Evolutionary conservation across 2,329 filamentous ascomycete genomes (phyloP), one percentile per base, ranked within the genome.

Genomic region (Myriosclerotinia curreyana): DNA sequence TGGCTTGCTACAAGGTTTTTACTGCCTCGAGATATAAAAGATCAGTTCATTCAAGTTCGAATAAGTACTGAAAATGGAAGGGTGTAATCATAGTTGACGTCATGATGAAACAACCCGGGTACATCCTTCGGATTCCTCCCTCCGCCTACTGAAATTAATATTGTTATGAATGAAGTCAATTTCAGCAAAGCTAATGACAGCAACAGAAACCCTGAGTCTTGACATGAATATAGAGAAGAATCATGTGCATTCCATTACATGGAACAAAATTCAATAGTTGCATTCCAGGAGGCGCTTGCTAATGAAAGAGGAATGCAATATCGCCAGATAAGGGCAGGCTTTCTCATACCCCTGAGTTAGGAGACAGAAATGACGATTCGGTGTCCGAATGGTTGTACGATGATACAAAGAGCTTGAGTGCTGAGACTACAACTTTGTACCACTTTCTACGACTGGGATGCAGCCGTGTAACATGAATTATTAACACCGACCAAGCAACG

Each of bases 81-180:
- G 20, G 54, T 34, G 14, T 20, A 14, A 49, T 17, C 34, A 17
- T 17, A 17, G 17, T 46, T 17, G 25, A 31, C 25, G 25, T 15
- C 17, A 46, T 31, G 11, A 46, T 56, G 54, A 48, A 36, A 58
- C 42, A 28, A 20, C 28, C 14, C 4, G n/a, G 5, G 1, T 8
- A 22, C n/a, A 58, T 46, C 54, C 53, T 44, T 56, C 25, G n/a
- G n/a, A n/a, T n/a, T 48, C 54, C 54, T 44, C 46, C 28, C 20
- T 20, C 12, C 12, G 20, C n/a, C 28, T 9, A 46, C 42, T 9
- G 51, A 54, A 40, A 46, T 46, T 46, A 34, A 22, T 8, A 15
- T 34, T 48, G 3, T 6, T 36, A 58, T 58, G 54, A 36, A 36
- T 36, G 11, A 5, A 3, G 14, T 36, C 20, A 34, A 20, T 5